Percentiles rank a stretch among this genome's conserved stretches.
Evolutionary conservation across 192 early-diverging fungal species (phyloP).

Genomic region (Backusella sp.): DNA sequence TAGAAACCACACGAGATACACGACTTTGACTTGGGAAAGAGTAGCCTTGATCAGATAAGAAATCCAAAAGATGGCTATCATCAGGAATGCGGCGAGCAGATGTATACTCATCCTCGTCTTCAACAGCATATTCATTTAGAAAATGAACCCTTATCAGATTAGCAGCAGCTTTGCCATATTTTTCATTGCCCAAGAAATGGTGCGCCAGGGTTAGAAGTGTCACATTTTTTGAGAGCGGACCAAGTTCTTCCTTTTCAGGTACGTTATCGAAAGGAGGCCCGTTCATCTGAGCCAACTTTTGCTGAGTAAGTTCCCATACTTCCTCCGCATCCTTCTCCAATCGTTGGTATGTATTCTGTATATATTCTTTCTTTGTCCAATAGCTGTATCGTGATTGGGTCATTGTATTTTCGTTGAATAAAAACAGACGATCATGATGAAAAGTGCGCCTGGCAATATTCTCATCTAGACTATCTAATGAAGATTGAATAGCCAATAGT

Average conservation of each 20-base stretch:
- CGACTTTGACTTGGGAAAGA: conserved; percentile 54
- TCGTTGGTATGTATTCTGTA: conserved; percentile 38
- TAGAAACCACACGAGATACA: conserved; percentile 45
- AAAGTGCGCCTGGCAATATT: conserved; percentile 50
- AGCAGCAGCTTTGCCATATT: conserved; percentile 50
- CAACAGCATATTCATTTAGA: conserved; percentile 40
- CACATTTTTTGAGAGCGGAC: conserved; percentile 46
- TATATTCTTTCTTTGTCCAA: conserved; percentile 48
- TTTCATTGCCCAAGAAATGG: conserved; percentile 50
- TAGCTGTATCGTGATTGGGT: conserved; percentile 46
- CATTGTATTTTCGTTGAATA: conserved; percentile 50
- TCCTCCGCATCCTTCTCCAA: conserved; percentile 23
- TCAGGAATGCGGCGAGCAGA: conserved; percentile 36
- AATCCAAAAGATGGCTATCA: conserved; percentile 42
- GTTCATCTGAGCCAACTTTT: conserved; percentile 3
- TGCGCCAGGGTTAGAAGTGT: conserved; percentile 51
- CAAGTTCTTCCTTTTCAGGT: conserved; percentile 15
- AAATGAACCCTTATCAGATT: conserved; percentile 52
- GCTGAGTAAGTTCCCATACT: conserved; percentile 13
- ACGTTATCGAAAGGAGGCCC: background rate
- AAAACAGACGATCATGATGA: conserved; percentile 44
- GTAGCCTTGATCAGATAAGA: conserved; percentile 57
- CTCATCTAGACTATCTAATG: conserved; percentile 57
- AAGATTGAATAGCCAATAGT: conserved; percentile 57
- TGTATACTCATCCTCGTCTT: conserved; percentile 46